Conservation (phyloP, 2,329 filamentous ascomycete species). For the Plectosphaerella cucumerina region DNA sequence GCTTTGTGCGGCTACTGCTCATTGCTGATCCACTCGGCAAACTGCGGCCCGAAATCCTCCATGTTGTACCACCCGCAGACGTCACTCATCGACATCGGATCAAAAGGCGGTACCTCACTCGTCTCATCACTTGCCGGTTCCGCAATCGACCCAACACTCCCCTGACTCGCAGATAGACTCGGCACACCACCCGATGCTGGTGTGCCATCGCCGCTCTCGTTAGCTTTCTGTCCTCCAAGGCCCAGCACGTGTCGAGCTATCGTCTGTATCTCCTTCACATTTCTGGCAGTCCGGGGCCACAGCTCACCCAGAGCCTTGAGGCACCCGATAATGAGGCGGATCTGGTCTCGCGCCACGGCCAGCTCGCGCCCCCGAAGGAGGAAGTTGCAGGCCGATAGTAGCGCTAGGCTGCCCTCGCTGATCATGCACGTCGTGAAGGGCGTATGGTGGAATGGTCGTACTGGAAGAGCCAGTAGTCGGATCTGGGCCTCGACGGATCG, state of each 20-base stretch:
- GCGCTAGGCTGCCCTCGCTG: conserved; percentile 28
- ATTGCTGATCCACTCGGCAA: conserved; percentile 3
- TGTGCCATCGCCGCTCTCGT: too few relatives aligned
- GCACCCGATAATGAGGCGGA: conserved; percentile 35
- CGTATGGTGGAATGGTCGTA: conserved; percentile 25
- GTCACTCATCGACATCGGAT: conserved; percentile 3
- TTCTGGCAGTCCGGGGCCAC: conserved; percentile 30
- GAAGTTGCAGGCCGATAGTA: conserved; percentile 31
- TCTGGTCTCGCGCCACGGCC: conserved; percentile 32
- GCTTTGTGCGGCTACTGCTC: not conserved
- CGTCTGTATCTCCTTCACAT: conserved; percentile 32
- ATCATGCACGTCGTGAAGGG: conserved; percentile 38
- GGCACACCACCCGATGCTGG: not conserved
- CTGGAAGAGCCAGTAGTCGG: conserved; percentile 30
- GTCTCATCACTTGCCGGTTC: not conserved
- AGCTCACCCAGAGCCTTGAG: conserved; percentile 28
- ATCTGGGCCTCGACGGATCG: conserved; percentile 32
- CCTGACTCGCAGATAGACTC: not conserved
- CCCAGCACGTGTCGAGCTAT: conserved; percentile 28
- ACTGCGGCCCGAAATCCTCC: not conserved
- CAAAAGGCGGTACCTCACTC: not conserved
- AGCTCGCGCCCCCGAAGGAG: conserved; percentile 26
- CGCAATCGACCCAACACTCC: not conserved
- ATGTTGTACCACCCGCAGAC: conserved; percentile 7
- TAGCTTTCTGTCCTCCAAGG: not conserved